Evolutionary conservation across 2,329 filamentous ascomycete species (phyloP).

Genomic region (Macrophomina phaseolina): DNA sequence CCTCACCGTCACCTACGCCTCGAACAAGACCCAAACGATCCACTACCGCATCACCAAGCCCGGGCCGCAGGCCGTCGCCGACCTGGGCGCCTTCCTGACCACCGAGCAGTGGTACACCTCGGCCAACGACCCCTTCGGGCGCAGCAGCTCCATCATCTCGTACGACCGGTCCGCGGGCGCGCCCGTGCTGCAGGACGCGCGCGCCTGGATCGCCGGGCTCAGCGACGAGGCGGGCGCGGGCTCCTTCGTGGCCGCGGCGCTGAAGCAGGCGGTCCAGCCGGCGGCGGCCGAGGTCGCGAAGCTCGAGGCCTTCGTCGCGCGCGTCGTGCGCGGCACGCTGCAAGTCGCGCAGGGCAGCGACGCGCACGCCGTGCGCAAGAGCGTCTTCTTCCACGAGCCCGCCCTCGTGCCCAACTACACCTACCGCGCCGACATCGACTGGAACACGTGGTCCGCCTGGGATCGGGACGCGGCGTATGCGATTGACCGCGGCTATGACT

Average conservation of each 20-base stretch:
- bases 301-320: constrained; percentile 61
- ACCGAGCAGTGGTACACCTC: constrained; percentile 60
- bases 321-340: constrained; percentile 57
- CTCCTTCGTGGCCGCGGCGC: constrained; percentile 60
- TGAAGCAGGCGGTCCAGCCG: constrained; percentile 62
- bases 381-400: constrained; percentile 63
- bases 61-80: constrained; percentile 50
- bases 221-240: constrained; percentile 66
- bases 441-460: constrained; percentile 61
- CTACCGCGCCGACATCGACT: constrained; percentile 55
- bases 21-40: constrained; percentile 58
- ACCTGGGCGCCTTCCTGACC: constrained; percentile 61
- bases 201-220: constrained; percentile 65
- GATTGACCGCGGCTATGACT: constrained; percentile 62
- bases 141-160: constrained; percentile 62
- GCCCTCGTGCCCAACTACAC: constrained; percentile 46
- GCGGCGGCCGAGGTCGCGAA: constrained; percentile 56
- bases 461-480: constrained; percentile 53
- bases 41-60: constrained; percentile 63
- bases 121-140: constrained; percentile 59
- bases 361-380: constrained; percentile 59
- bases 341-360: constrained; percentile 47
- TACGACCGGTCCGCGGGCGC: constrained; percentile 53
- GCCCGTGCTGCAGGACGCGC: constrained; percentile 52
- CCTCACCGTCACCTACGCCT: constrained; percentile 55